Conservation (phyloP, 2,329 filamentous ascomycete genomes). For the Alternaria hordeiaustralica region DNA sequence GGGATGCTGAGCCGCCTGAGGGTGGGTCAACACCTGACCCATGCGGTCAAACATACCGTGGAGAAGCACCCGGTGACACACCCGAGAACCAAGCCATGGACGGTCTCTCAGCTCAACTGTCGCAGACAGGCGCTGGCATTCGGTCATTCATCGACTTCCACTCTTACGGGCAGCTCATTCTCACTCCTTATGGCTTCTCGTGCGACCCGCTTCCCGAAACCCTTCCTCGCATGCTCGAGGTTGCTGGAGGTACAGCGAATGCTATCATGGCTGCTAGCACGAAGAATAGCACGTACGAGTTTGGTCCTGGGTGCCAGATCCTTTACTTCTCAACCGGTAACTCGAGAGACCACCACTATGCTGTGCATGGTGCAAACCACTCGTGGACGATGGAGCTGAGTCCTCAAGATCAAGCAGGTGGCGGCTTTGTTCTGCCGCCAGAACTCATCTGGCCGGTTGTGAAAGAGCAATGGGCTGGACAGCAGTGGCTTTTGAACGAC, state of each 20-base stretch:
- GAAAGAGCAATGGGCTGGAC: conserved; percentile 55
- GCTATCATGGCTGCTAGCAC: conserved; percentile 58
- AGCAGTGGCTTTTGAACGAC: conserved; percentile 28
- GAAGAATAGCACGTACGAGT: conserved; percentile 45
- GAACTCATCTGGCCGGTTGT: conserved; percentile 55
- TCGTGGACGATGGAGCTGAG: conserved; percentile 57
- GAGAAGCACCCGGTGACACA: conserved; percentile 37
- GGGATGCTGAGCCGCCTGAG: conserved; percentile 36
- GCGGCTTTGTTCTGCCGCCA: conserved; percentile 57
- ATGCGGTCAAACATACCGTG: conserved; percentile 43
- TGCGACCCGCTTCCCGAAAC: conserved; percentile 53
- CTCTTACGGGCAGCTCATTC: conserved; percentile 66
- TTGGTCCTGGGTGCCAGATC: conserved; percentile 61
- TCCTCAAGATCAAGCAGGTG: conserved; percentile 49
- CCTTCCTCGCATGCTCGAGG: conserved; percentile 53
- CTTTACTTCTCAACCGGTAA: conserved; percentile 63
- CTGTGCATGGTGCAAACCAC: conserved; percentile 49
- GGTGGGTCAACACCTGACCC: conserved; percentile 36
- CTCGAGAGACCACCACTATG: conserved; percentile 53
- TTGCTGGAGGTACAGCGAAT: conserved; percentile 25
- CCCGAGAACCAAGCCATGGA: conserved; percentile 51
- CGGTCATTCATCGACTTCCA: conserved; percentile 70
- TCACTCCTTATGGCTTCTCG: conserved; percentile 62
- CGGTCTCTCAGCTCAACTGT: conserved; percentile 52
- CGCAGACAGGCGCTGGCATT: conserved; percentile 53